These are phyloP conservation scores for Hyphopichia wangnamkhiaoensis DNA, from an alignment of 1,139 yeast genomes.

Conservation along the genomic window DNA sequence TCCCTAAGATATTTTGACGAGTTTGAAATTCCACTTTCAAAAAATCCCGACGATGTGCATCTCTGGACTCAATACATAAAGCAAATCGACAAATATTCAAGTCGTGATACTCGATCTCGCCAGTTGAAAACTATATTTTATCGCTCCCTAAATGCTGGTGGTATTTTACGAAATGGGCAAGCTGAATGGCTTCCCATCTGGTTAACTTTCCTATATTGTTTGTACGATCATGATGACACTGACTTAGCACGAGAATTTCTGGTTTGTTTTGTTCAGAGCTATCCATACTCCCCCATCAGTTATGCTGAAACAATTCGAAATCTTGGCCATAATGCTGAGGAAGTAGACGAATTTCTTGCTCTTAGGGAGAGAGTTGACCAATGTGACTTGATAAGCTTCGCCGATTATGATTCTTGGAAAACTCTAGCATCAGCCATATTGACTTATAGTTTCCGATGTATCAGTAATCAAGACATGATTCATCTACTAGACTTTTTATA, in stretches of 20 bases:
- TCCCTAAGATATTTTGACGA: conserved; percentile 27
- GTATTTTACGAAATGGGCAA: conserved; percentile 2
- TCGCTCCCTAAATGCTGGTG: conserved; percentile 17
- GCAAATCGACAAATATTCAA: conserved; percentile 23
- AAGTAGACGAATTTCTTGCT: conserved; percentile 9
- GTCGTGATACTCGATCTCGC: conserved; percentile 7
- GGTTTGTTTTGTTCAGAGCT: conserved; percentile 20
- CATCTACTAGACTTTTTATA: conserved; percentile 14
- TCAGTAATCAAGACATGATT: conserved; percentile 10
- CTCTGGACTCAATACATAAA: conserved; percentile 37
- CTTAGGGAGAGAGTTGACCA: conserved; percentile 14
- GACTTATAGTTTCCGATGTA: conserved; percentile 16
- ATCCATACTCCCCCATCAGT: conserved; percentile 23
- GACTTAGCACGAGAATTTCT: conserved; percentile 11
- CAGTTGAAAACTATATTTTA: conserved; percentile 22
- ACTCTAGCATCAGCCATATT: conserved; percentile 31
- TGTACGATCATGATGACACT: conserved; percentile 15
- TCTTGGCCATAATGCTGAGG: conserved; percentile 11
- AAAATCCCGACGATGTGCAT: conserved; percentile 16
- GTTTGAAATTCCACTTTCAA: conserved; percentile 21
- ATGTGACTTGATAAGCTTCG: conserved; percentile 18
- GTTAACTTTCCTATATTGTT: conserved; percentile 27
- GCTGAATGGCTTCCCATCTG: conserved; percentile 27
- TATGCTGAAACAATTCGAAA: conserved; percentile 34
- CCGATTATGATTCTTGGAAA: conserved; percentile 37